Percentiles rank a stretch among this genome's conserved stretches.
phyloP scores from a whole-genome alignment of 306 rosid species.

The Alnus rubra region DNA sequence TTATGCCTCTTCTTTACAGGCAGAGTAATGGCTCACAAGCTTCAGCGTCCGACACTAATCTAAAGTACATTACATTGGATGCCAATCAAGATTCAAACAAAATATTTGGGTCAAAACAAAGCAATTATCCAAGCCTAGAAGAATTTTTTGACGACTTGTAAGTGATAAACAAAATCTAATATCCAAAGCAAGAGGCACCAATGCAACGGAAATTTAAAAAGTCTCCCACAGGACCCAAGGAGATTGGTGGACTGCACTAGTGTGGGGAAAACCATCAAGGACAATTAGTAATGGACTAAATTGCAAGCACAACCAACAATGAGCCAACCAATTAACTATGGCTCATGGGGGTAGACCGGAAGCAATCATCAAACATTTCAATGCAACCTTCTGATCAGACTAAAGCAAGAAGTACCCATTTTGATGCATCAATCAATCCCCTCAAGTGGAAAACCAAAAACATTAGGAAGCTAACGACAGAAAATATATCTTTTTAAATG shows the following conservation, averaged over 20 bases:
- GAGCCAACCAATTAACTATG: background rate
- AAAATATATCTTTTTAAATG: slow-evolving; percentile 38
- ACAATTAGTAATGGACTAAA: background rate
- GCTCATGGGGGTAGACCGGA: background rate
- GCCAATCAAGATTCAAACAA: background rate
- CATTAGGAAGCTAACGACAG: slow-evolving; percentile 10
- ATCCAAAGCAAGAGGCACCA: background rate
- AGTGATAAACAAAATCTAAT: background rate
- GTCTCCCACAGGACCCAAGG: too few relatives aligned
- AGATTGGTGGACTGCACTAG: background rate
- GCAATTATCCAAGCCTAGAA: too few relatives aligned
- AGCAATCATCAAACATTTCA: slow-evolving; percentile 7
- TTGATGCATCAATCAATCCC: background rate
- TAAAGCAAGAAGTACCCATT: background rate
- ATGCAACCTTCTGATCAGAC: background rate
- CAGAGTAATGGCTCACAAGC: background rate
- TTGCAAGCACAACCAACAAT: background rate
- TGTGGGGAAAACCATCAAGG: too few relatives aligned
- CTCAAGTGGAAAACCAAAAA: background rate
- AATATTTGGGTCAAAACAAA: background rate
- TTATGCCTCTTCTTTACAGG: slow-evolving; percentile 1
- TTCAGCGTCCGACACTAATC: background rate
- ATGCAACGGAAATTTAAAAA: background rate
- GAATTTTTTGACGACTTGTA: too few relatives aligned
- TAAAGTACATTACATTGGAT: background rate